These are phyloP conservation scores for Sextonia rubra DNA, from an alignment of 164 flowering plant genomes.

Conservation along the genomic window DNA sequence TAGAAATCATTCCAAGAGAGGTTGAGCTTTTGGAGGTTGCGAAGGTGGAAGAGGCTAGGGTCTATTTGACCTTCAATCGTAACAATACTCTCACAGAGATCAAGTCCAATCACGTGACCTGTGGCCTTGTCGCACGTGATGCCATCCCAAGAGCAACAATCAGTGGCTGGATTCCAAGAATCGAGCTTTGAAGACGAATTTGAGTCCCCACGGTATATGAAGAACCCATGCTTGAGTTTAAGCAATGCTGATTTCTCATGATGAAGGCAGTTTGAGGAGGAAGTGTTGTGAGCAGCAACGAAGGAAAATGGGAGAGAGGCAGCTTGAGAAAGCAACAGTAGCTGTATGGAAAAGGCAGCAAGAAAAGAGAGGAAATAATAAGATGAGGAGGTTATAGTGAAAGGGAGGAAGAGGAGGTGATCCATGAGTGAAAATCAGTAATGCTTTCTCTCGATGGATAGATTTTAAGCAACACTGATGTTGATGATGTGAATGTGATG, in stretches of 20 bases:
- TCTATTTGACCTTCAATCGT: slow-evolving; percentile 17
- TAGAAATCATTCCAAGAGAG: slow-evolving; percentile 33
- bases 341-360: slow-evolving; percentile 5
- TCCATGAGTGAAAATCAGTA: too few species aligned
- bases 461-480: too few species aligned
- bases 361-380: not conserved
- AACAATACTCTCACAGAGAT: slow-evolving; percentile 26
- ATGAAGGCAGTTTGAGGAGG: slow-evolving; percentile 21
- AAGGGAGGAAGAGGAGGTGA: not conserved
- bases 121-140: slow-evolving; percentile 22
- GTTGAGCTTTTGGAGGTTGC: slow-evolving; percentile 31
- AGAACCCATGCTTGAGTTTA: not conserved
- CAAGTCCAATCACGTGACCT: slow-evolving; percentile 30
- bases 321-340: too few species aligned
- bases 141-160: slow-evolving; percentile 41
- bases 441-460: too few species aligned
- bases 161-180: slow-evolving; percentile 27
- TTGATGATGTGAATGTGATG: too few species aligned
- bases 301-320: not conserved
- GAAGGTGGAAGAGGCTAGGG: not conserved
- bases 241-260: slow-evolving; percentile 30
- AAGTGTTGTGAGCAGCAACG: not conserved
- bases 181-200: slow-evolving; percentile 13
- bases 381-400: not conserved
- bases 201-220: not conserved